Conservation (phyloP, 2,329 filamentous ascomycete species). For the Pseudofabraea citricarpa region DNA sequence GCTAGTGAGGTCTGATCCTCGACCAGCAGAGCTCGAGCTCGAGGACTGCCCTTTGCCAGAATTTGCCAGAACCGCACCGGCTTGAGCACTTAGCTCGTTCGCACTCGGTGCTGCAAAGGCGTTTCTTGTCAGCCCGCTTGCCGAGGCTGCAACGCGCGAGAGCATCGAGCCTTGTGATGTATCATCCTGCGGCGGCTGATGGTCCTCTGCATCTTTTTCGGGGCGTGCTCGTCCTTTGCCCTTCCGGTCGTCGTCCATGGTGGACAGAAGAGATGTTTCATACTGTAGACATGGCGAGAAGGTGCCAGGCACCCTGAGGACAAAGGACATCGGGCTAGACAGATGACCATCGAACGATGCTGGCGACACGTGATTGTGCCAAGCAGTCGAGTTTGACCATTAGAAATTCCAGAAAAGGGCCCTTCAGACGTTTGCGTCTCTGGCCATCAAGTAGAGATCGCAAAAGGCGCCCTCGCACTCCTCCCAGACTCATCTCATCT, state of each 20-base stretch:
- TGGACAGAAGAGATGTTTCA: no score
- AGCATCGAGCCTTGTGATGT: slow-evolving; percentile 13
- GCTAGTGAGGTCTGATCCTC: slow-evolving; percentile 16
- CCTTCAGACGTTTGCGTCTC: no score
- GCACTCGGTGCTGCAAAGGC: slow-evolving; percentile 21
- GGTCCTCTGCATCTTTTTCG: slow-evolving; percentile 5
- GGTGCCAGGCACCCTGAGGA: no score
- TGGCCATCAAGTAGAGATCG: no score
- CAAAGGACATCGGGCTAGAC: no score
- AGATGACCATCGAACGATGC: no score
- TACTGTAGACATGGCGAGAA: no score
- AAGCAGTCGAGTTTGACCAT: no score
- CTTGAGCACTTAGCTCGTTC: slow-evolving; percentile 16
- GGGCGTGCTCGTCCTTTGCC: slow-evolving; percentile 17
- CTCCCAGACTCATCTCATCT: no score
- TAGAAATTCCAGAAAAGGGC: no score
- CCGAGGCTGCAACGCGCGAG: slow-evolving; percentile 27
- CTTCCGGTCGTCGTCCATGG: slow-evolving; percentile 16
- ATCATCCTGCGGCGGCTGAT: slow-evolving; percentile 6
- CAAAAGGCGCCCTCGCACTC: no score
- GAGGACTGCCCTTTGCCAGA: slow-evolving; percentile 18
- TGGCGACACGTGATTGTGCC: no score
- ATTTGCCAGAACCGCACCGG: slow-evolving; percentile 16
- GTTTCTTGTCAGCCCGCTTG: slow-evolving; percentile 28
- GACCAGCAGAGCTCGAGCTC: slow-evolving; percentile 10